Evolutionary conservation across 257 asterid genomes (phyloP), one percentile per base, ranked within the genome.

Genomic region (Solanum etuberosum): DNA sequence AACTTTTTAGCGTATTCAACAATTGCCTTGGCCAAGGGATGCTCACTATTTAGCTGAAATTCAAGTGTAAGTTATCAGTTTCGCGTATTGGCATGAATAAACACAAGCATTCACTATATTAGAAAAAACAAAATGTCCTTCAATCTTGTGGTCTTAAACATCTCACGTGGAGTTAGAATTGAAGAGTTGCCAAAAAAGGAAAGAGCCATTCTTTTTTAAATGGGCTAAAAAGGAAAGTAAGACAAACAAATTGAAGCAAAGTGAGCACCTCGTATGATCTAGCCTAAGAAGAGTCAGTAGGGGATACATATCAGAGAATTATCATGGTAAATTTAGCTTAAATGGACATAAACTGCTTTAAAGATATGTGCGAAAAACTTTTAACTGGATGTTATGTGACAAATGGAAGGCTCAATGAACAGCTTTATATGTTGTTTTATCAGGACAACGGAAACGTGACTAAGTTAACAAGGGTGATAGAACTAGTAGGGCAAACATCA

Each of bases 1-100:
- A 73, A 84, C 51, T 85, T 84, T 42, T 85, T 84, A 4, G 90
- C 88, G 21, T 88, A 85, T 67, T 88, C 90, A n/a, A 88, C 90
- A 38, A 85, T 76, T 25, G 88, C 90, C 70, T 88, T 88, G 77
- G 90, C 90, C 51, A 85, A 88, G 32, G 90, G 90, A 8, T 88
- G 90, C 86, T 88, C 87, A 43, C 90, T 88, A 77, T 85, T 88
- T 54, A 70, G 84, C 87, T 87, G 67, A 80, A 25, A 80, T 80
- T 80, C 63, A 80, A 80, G 85, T 2, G 2, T 27, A 18, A 80
- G 65, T 27, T 80, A 27, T 80, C 40, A 29, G 5, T 43, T 32
- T 78, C 61, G 27, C 2, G 12, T 78, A 42, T 78, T 43, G 65
- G 38, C 65, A 15, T n/a, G 84, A 34, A 78, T 13, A 78, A 16